Evolutionary conservation across 2,329 filamentous ascomycete species (phyloP).

Genomic region (Colletotrichum sojae): DNA sequence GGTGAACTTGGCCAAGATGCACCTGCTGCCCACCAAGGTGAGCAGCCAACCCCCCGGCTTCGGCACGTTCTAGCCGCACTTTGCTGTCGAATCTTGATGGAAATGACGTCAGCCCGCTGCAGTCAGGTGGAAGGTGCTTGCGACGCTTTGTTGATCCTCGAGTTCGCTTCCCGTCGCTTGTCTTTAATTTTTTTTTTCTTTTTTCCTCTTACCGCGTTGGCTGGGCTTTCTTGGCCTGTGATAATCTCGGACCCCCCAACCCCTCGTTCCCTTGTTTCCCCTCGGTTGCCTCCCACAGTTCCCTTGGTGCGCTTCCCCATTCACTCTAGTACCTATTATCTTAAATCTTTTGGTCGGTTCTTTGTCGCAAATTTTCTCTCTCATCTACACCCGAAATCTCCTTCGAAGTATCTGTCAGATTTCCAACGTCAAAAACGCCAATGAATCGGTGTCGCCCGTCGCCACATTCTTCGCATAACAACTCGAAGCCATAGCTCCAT

Average conservation of each 20-base stretch:
- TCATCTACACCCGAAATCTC: background rate
- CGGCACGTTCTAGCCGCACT: conserved; percentile 35
- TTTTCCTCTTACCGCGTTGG: no score
- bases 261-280: background rate
- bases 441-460: background rate
- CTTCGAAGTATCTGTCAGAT: background rate
- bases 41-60: conserved; percentile 23
- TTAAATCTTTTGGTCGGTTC: background rate
- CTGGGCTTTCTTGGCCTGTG: conserved; percentile 20
- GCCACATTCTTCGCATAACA: background rate
- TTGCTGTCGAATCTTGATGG: conserved; percentile 4
- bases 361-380: background rate
- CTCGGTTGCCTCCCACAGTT: background rate
- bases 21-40: background rate
- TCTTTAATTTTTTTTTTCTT: background rate
- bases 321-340: background rate
- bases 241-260: conserved; percentile 18
- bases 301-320: background rate
- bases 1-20: no score
- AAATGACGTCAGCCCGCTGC: conserved; percentile 34
- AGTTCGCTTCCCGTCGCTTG: background rate
- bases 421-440: background rate
- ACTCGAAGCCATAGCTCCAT: background rate
- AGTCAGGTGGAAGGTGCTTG: conserved; percentile 27
- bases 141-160: conserved; percentile 39